These are phyloP conservation scores for Flaveria robusta DNA, from an alignment of 129 eudicot genomes.

Conservation along the genomic window DNA sequence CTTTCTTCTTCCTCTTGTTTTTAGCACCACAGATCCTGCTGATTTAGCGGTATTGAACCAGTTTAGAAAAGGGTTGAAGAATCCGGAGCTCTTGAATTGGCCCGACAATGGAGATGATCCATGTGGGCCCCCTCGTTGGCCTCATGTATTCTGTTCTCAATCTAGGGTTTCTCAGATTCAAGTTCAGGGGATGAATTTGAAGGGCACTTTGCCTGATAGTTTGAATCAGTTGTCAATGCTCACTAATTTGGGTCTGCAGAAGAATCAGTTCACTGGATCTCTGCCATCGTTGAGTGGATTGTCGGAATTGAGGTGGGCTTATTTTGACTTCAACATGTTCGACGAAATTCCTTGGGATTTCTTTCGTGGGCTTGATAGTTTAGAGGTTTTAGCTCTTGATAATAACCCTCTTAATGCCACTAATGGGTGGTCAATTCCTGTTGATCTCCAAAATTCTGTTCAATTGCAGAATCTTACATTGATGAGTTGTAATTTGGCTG, in stretches of 20 bases:
- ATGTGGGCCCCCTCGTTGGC: slow-evolving; percentile 92
- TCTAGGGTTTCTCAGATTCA: slow-evolving; percentile 88
- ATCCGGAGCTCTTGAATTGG: slow-evolving; percentile 86
- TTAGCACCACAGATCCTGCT: slow-evolving; percentile 66
- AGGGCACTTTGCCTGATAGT: slow-evolving; percentile 70
- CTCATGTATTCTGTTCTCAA: slow-evolving; percentile 55
- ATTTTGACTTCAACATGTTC: slow-evolving; percentile 73
- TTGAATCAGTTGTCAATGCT: slow-evolving; percentile 68
- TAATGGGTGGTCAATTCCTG: slow-evolving; percentile 76
- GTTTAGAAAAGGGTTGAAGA: slow-evolving; percentile 70
- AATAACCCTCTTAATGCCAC: slow-evolving; percentile 67
- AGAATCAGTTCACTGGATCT: slow-evolving; percentile 67
- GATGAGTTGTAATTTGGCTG: slow-evolving; percentile 56
- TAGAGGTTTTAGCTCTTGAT: slow-evolving; percentile 79
- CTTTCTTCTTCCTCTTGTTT: slow-evolving; percentile 31
- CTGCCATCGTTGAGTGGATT: slow-evolving; percentile 83
- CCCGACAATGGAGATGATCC: slow-evolving; percentile 77
- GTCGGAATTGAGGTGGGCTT: slow-evolving; percentile 56
- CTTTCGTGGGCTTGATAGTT: slow-evolving; percentile 68
- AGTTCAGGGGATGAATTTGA: slow-evolving; percentile 63
- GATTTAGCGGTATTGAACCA: slow-evolving; percentile 70
- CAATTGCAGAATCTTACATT: slow-evolving; percentile 66
- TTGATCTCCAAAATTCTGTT: slow-evolving; percentile 55
- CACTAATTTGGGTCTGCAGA: slow-evolving; percentile 77
- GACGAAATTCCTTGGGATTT: slow-evolving; percentile 80